Base-by-base conservation (phyloP, 805 yeast genomes). In the Zygosaccharomyces lentus region DNA sequence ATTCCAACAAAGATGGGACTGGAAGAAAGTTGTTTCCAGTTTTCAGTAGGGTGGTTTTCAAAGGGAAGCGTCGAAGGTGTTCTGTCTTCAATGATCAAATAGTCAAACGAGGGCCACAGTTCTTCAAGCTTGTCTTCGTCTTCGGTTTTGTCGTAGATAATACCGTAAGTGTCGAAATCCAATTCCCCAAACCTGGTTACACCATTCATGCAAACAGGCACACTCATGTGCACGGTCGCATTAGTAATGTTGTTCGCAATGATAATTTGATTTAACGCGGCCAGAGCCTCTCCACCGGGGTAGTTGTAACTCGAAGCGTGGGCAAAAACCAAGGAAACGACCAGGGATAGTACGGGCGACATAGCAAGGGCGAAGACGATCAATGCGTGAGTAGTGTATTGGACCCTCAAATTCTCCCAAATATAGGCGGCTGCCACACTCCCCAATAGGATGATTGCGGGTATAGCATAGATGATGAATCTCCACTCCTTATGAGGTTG, bases 401-500 rank as follows among this genome's bases (percentile, higher is more conserved):
- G 53, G 16, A 61, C 51, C 43, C 48, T 54, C 44, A 71, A 52
- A 17, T 69, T 50, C 51, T 67, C 72, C 57, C 65, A 66, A 19
- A 71, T 29, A 37, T 56, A 58, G 1, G 75, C 64, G 12, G 82
- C 74, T 6, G 86, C 87, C 37, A 75, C 69, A 2, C 93, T 81
- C 5, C 85, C 89, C 26, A 77, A 59, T 15, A 84, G 55, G 0
- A 84, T 78, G 47, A 87, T 62, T 0, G 82, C 71, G 1, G 97
- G 96, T 3, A 84, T 68, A 0, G 81, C 69, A 63, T 90, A 91
- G 13, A 84, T 70, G 34, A 91, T 80, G 58, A 91, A 91, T 55
- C 97, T 76, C 95, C 95, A 87, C 69, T 91, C 98, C 62, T 91
- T 91, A 57, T 91, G 97, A 2, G 93, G 89, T 64, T 86, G 93